These are phyloP conservation scores for Aspergillus phoenicis DNA, from an alignment of 2,329 filamentous ascomycete species.

Conservation along the genomic window DNA sequence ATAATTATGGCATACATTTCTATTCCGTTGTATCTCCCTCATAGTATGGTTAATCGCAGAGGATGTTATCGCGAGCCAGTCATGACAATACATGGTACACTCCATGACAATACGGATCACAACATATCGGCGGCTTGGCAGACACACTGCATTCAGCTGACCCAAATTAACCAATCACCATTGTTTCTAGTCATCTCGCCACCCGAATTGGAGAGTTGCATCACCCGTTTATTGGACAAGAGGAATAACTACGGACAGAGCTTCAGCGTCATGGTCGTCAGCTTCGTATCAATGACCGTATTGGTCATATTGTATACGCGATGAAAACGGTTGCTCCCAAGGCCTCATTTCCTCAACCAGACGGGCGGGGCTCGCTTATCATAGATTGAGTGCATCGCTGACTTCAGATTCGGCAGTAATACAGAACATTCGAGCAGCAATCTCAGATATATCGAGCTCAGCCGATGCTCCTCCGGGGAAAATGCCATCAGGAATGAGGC, in stretches of 20 bases:
- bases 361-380: not conserved
- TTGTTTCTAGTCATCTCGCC: not conserved
- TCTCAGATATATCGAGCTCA: not conserved
- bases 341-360: not conserved
- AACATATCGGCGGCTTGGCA: constrained; percentile 13
- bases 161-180: constrained; percentile 12
- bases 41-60: not conserved
- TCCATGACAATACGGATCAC: not conserved
- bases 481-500: no score
- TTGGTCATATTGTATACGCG: not conserved
- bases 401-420: not conserved
- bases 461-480: not conserved
- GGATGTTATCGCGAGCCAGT: not conserved
- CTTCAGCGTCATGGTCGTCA: not conserved
- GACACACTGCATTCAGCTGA: constrained; percentile 20
- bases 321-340: not conserved
- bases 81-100: not conserved
- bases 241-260: constrained; percentile 10
- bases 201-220: not conserved
- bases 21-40: no score
- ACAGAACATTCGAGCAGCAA: not conserved
- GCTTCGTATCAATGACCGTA: not conserved
- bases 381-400: not conserved
- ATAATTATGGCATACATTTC: no score
- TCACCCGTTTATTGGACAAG: constrained; percentile 13